Conservation (phyloP, 2,329 filamentous ascomycete species). For the Dendryphion nanum region DNA sequence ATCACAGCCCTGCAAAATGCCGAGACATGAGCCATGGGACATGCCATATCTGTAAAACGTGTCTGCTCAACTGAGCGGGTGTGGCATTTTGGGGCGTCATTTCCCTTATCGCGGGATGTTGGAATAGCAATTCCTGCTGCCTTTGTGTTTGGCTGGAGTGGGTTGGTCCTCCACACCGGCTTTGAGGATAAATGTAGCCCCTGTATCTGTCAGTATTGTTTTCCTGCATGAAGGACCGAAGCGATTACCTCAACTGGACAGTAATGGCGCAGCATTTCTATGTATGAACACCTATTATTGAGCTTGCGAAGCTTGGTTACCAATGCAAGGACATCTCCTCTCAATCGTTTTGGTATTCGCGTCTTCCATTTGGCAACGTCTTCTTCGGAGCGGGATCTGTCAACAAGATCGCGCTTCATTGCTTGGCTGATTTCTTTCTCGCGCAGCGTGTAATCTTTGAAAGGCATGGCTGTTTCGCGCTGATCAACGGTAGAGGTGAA, state of each 20-base stretch:
- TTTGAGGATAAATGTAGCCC: constrained; percentile 22
- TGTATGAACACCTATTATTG: constrained; percentile 75
- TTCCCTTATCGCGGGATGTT: constrained; percentile 8
- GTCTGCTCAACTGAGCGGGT: constrained; percentile 17
- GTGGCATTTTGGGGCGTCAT: constrained; percentile 2
- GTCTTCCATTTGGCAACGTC: constrained; percentile 34
- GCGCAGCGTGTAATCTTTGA: constrained; percentile 82
- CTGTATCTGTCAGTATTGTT: too few species aligned
- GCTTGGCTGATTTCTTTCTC: constrained; percentile 70
- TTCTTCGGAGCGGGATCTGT: constrained; percentile 14
- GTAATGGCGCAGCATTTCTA: constrained; percentile 74
- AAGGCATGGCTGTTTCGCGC: constrained; percentile 66
- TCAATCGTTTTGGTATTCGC: constrained; percentile 63
- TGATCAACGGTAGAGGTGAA: constrained; percentile 70
- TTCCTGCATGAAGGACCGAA: too few species aligned
- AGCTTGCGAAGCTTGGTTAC: constrained; percentile 67
- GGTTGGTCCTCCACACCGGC: constrained; percentile 23
- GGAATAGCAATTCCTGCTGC: constrained; percentile 5
- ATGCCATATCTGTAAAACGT: constrained; percentile 65
- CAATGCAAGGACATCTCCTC: constrained; percentile 60
- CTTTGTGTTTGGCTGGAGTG: constrained; percentile 15
- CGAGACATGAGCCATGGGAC: constrained; percentile 67
- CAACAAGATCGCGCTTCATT: constrained; percentile 20
- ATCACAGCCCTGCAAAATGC: constrained; percentile 82
- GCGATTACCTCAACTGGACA: constrained; percentile 58